Evolutionary conservation across 768 basidiomycete species (phyloP), one percentile per base, ranked within the genome.

Genomic region (Strobilomyces dryophilus): DNA sequence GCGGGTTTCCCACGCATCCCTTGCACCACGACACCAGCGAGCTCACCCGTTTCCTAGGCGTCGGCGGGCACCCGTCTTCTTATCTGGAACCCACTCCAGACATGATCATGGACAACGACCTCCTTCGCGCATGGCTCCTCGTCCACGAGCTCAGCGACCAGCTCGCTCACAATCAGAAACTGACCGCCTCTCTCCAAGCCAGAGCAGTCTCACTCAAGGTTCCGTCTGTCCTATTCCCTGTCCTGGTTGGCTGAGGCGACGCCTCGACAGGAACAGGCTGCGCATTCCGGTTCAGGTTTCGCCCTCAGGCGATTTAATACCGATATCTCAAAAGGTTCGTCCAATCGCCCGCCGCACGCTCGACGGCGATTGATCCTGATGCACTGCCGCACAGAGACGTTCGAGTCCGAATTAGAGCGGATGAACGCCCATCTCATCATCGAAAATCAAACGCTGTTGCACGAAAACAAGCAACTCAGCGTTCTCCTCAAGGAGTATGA

Each of bases 391-490:
- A 34, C 34, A 99, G 97, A 98, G 77, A 71, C 78, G 8, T 97
- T 98, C 71, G 86, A 94, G 61, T 92, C 92, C 3, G 95, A 95
- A 67, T 73, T 98, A 4, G 97, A 99, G 71, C 82, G 91, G 27
- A 78, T 80, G 66, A 95, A 93, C 65, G 91, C 95, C 8, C 86
- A 89, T 58, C 81, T 92, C 39, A 82, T 98, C 43, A 85, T 95
- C 52, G 97, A 99, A 70, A 98, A 98, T 67, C 95, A 97, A 64
- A 80, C 85, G 0, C 74, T 99, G 1, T 75, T 90, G 45, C 87
- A 98, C 56, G 97, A 99, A 72, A 98, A 99, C 76, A 94, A 91
- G 68, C 95, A 98, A 65, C 79, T 98, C 29, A 87, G 86, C 59
- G 61, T 82, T 26, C 76, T 99, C 26, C 75, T 98, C 52, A 95